These are phyloP conservation scores for Fusarium tuaranense DNA, from an alignment of 2,329 filamentous ascomycete genomes.

Conservation along the genomic window DNA sequence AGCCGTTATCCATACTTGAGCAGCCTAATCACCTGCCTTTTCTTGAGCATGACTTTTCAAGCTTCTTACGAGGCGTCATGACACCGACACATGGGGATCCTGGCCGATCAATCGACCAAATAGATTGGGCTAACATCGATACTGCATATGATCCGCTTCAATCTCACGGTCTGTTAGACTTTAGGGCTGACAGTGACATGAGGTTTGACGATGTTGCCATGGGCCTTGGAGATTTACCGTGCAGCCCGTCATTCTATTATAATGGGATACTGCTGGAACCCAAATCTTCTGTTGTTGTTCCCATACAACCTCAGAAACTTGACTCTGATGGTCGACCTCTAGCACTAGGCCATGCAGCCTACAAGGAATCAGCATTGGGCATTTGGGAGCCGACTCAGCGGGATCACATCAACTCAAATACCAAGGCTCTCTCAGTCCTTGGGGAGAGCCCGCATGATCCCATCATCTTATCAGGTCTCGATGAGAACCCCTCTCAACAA, in stretches of 20 bases:
- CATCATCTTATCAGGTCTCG: not conserved
- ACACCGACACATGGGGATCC: not conserved
- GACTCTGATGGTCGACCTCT: slow-evolving; percentile 6
- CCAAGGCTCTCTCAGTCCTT: slow-evolving; percentile 22
- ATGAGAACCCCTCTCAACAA: slow-evolving; percentile 8
- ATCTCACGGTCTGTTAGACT: slow-evolving; percentile 1
- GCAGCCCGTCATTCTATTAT: not conserved
- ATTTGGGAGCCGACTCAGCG: slow-evolving; percentile 22
- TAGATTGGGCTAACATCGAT: not conserved
- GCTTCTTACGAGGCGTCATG: slow-evolving; percentile 2
- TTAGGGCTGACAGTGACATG: slow-evolving; percentile 1
- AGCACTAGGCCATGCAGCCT: slow-evolving; percentile 21
- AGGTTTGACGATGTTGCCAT: slow-evolving; percentile 2
- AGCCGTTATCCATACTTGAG: not conserved
- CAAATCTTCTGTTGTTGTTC: not conserved
- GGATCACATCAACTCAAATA: slow-evolving; percentile 16
- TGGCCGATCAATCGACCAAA: slow-evolving; percentile 1
- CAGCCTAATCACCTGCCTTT: not conserved
- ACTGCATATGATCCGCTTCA: not conserved
- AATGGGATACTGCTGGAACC: not conserved
- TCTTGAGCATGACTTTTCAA: slow-evolving; percentile 2
- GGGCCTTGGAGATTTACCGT: not conserved
- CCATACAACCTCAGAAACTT: not conserved
- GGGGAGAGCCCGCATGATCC: slow-evolving; percentile 16
- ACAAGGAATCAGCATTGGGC: slow-evolving; percentile 20